A percentile compares a stretch with the other conserved stretches of the same genome.
Evolutionary conservation across 176 grass and related monocot species (phyloP).

Genomic region (Pharus latifolius): DNA sequence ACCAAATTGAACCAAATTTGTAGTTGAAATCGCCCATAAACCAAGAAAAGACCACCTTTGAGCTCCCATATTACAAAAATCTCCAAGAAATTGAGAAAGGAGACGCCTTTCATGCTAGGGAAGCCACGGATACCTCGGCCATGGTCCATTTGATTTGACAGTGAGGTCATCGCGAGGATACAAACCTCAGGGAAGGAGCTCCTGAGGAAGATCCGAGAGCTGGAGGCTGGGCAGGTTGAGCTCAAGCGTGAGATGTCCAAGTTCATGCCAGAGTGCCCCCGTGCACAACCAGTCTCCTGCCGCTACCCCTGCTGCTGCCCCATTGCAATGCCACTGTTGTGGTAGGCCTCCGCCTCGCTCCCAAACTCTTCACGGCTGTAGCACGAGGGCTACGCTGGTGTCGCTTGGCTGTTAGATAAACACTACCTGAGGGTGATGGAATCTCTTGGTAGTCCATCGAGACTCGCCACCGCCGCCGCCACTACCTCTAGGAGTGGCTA

Average conservation of each 20-base stretch:
- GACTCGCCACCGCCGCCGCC: no score
- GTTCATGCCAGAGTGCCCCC: slow-evolving; percentile 15
- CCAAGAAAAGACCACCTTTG: background rate
- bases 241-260: slow-evolving; percentile 54
- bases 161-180: slow-evolving; percentile 5
- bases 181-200: slow-evolving; percentile 31
- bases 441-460: slow-evolving; percentile 69
- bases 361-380: slow-evolving; percentile 15
- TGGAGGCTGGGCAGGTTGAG: slow-evolving; percentile 55
- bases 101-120: background rate
- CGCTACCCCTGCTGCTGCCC: slow-evolving; percentile 23
- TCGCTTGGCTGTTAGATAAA: slow-evolving; percentile 36
- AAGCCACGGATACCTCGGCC: background rate
- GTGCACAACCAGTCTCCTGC: slow-evolving; percentile 10
- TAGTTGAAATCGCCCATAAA: background rate
- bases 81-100: background rate
- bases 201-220: slow-evolving; percentile 51
- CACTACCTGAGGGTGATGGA: slow-evolving; percentile 59
- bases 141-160: slow-evolving; percentile 3
- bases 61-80: background rate
- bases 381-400: slow-evolving; percentile 4
- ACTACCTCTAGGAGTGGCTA: no score
- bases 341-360: slow-evolving; percentile 9
- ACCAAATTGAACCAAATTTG: background rate
- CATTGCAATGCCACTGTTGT: slow-evolving; percentile 7